phyloP scores from a whole-genome alignment of 495 filamentous ascomycete genomes.

The Xylaria castorea region DNA sequence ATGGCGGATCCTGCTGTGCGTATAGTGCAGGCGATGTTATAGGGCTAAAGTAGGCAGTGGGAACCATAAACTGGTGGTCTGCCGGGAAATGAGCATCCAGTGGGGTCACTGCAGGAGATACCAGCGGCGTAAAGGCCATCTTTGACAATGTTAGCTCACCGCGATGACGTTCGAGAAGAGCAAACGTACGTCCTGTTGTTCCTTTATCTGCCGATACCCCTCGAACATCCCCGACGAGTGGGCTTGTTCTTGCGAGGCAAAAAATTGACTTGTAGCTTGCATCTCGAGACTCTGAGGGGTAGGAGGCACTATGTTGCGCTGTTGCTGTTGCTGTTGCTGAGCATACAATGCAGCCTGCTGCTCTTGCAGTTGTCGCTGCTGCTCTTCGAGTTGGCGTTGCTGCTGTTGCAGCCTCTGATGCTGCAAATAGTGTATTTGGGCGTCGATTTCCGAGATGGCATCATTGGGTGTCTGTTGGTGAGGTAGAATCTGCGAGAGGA shows the following conservation, averaged over 20 bases:
- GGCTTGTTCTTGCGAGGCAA: slow-evolving; percentile 59
- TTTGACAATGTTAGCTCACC: slow-evolving; percentile 48
- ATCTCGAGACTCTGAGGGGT: slow-evolving; percentile 94
- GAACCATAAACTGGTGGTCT: slow-evolving; percentile 79
- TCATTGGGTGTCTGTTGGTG: slow-evolving; percentile 48
- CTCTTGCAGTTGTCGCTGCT: slow-evolving; percentile 56
- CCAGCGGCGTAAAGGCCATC: slow-evolving; percentile 92
- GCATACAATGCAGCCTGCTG: slow-evolving; percentile 60
- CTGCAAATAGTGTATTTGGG: slow-evolving; percentile 68
- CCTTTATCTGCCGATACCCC: slow-evolving; percentile 70
- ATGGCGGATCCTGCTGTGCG: slow-evolving; percentile 68
- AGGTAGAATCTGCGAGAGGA: slow-evolving; percentile 52
- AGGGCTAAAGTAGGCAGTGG: slow-evolving; percentile 92
- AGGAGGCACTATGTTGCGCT: slow-evolving; percentile 73
- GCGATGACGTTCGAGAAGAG: slow-evolving; percentile 21
- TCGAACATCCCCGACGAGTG: slow-evolving; percentile 42
- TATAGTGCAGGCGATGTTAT: slow-evolving; percentile 90
- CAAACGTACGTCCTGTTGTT: slow-evolving; percentile 77
- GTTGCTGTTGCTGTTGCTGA: slow-evolving; percentile 46
- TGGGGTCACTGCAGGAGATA: slow-evolving; percentile 93
- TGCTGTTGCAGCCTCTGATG: slow-evolving; percentile 62
- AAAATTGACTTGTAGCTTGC: slow-evolving; percentile 72
- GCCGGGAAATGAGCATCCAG: slow-evolving; percentile 81
- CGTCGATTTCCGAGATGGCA: slow-evolving; percentile 59
- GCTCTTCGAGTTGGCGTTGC: slow-evolving; percentile 57